A percentile compares a stretch with the other conserved stretches of the same genome.
These are phyloP conservation scores for Mortierella sp. DNA, from an alignment of 371 early-diverging fungal genomes.

Conservation along the genomic window DNA sequence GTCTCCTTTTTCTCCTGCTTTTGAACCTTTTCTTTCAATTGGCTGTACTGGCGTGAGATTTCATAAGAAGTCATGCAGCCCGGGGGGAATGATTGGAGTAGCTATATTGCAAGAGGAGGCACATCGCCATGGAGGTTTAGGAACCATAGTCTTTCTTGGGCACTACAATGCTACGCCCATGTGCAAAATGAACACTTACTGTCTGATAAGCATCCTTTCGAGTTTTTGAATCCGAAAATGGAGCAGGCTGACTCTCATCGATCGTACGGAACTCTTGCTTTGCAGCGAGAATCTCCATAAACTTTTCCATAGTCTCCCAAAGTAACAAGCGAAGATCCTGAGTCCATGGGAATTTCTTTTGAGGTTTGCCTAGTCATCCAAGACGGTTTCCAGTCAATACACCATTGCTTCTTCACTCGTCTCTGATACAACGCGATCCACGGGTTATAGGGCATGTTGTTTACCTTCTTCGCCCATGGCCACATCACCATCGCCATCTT, in stretches of 20 bases:
- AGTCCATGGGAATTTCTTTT: conserved; percentile 42
- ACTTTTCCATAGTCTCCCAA: conserved; percentile 52
- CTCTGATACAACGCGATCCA: no score
- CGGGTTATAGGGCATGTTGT: neutral
- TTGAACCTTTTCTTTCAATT: conserved; percentile 57
- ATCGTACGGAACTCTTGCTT: conserved; percentile 26
- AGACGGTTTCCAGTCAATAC: no score
- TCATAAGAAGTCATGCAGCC: conserved; percentile 67
- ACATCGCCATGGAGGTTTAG: no score
- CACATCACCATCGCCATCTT: conserved; percentile 39
- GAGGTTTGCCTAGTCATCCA: conserved; percentile 12
- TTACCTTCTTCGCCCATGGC: conserved; percentile 40
- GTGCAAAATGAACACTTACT: conserved; percentile 37
- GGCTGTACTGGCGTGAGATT: conserved; percentile 66
- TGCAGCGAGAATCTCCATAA: conserved; percentile 43
- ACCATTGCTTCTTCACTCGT: no score
- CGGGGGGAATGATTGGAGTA: conserved; percentile 60
- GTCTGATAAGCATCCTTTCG: conserved; percentile 62
- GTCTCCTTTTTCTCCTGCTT: conserved; percentile 34
- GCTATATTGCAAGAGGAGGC: conserved; percentile 29
- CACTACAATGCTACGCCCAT: no score
- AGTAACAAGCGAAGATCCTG: conserved; percentile 43
- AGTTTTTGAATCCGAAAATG: conserved; percentile 58
- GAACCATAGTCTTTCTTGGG: neutral
- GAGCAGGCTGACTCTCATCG: conserved; percentile 25